phyloP scores from a whole-genome alignment of 73 alveolate species.

The Uronychia setigera region DNA sequence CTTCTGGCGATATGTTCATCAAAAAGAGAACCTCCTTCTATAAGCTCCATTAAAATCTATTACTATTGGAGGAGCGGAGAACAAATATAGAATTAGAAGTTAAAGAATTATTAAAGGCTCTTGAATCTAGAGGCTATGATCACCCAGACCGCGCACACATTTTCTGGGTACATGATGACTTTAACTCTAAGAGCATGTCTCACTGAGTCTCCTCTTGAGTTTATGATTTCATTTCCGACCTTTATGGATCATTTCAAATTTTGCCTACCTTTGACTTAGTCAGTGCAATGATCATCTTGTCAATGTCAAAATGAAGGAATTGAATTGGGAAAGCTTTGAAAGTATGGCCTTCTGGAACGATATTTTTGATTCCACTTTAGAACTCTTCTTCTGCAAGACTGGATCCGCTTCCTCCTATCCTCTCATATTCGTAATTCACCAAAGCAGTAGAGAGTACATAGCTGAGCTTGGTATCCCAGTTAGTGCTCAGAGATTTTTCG shows the following conservation, averaged over 20 bases:
- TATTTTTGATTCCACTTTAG: constrained; percentile 62
- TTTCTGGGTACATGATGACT: constrained; percentile 72
- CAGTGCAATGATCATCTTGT: constrained; percentile 71
- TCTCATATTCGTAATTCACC: constrained; percentile 74
- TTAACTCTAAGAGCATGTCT: constrained; percentile 70
- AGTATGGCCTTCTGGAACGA: constrained; percentile 86
- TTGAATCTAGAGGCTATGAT: constrained; percentile 79
- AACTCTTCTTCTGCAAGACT: constrained; percentile 77
- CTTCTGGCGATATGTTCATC: too few species aligned
- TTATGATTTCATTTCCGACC: constrained; percentile 68
- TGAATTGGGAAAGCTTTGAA: constrained; percentile 86
- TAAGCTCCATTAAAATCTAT: too few species aligned
- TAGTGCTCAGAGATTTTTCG: constrained; percentile 19
- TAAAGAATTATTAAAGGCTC: too few species aligned
- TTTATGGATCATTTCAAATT: constrained; percentile 50
- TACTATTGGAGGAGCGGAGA: too few species aligned
- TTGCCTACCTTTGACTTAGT: too few species aligned
- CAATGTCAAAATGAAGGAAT: constrained; percentile 60
- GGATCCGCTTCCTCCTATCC: constrained; percentile 48
- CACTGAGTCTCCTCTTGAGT: constrained; percentile 74
- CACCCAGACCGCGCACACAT: constrained; percentile 79
- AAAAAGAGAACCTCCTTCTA: too few species aligned
- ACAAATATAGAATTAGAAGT: too few species aligned
- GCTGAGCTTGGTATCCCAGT: constrained; percentile 68
- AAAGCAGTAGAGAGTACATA: constrained; percentile 69